These are phyloP conservation scores for Tuber calosporum DNA, from an alignment of 495 filamentous ascomycete genomes.

Conservation along the genomic window DNA sequence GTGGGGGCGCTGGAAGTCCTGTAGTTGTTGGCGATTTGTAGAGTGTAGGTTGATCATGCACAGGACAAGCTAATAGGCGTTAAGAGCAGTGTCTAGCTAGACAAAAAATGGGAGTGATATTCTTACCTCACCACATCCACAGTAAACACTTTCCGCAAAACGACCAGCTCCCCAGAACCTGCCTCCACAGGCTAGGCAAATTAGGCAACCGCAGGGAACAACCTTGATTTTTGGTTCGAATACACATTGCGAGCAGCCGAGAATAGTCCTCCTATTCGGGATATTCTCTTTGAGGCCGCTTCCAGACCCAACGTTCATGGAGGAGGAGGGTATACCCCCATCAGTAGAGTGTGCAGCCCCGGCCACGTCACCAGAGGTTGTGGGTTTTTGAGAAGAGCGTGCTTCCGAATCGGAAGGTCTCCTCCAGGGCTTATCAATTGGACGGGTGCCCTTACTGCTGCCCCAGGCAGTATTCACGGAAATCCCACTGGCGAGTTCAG, in stretches of 20 bases:
- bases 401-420: constrained; percentile 22
- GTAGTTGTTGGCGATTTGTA: constrained; percentile 6
- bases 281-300: constrained; percentile 10
- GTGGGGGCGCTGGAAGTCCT: not conserved
- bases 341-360: constrained; percentile 13
- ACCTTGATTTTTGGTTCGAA: constrained; percentile 40
- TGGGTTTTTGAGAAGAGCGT: constrained; percentile 28
- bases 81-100: constrained; percentile 1
- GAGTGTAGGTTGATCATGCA: constrained; percentile 35
- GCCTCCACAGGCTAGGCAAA: constrained; percentile 37
- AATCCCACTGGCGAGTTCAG: constrained; percentile 8
- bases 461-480: constrained; percentile 24
- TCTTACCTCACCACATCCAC: constrained; percentile 40
- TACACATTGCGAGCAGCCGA: constrained; percentile 40
- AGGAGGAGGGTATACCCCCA: constrained; percentile 10
- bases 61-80: constrained; percentile 27
- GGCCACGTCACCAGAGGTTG: constrained; percentile 13
- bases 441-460: constrained; percentile 23
- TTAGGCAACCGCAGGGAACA: constrained; percentile 37
- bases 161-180: constrained; percentile 35
- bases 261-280: constrained; percentile 15
- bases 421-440: constrained; percentile 36
- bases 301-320: constrained; percentile 7
- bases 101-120: not conserved
- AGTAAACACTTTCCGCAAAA: constrained; percentile 32